Percentiles rank a stretch among this genome's conserved stretches.
These are phyloP conservation scores for Pestalotiopsis sp. DNA, from an alignment of 2,329 filamentous ascomycete species.

Conservation along the genomic window DNA sequence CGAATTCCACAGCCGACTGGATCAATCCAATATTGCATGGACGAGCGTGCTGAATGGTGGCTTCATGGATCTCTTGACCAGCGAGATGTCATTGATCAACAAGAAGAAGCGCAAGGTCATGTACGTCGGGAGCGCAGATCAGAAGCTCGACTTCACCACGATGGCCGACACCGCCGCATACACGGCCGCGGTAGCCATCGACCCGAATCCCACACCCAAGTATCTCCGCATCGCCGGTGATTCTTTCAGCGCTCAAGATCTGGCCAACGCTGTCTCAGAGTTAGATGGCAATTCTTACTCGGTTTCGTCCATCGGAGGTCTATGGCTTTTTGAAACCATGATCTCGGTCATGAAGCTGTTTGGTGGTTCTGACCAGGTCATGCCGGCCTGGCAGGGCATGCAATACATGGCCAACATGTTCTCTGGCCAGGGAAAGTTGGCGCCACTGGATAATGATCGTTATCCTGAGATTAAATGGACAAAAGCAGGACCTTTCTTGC, in stretches of 20 bases:
- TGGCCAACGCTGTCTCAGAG: slow-evolving; percentile 14
- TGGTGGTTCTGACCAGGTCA: slow-evolving; percentile 16
- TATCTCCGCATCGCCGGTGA: slow-evolving; percentile 23
- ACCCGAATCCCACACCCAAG: slow-evolving; percentile 19
- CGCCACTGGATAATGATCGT: slow-evolving; percentile 20
- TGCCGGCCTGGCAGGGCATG: slow-evolving; percentile 24
- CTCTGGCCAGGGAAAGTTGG: slow-evolving; percentile 19
- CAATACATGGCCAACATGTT: slow-evolving; percentile 23
- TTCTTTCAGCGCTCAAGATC: slow-evolving; percentile 14
- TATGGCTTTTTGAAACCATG: slow-evolving; percentile 16
- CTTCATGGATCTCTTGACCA: slow-evolving; percentile 20
- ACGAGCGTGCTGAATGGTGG: slow-evolving; percentile 21
- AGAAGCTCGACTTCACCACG: slow-evolving; percentile 21
- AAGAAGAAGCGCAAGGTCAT: slow-evolving; percentile 13
- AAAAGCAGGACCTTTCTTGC: slow-evolving; percentile 15
- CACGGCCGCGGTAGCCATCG: slow-evolving; percentile 21
- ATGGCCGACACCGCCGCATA: slow-evolving; percentile 21
- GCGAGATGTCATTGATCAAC: slow-evolving; percentile 16
- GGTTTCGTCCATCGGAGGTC: slow-evolving; percentile 18
- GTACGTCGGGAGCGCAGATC: slow-evolving; percentile 17
- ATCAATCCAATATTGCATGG: slow-evolving; percentile 20
- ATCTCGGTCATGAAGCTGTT: slow-evolving; percentile 17
- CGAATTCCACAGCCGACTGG: slow-evolving; percentile 19
- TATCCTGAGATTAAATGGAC: slow-evolving; percentile 22
- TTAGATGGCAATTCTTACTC: not conserved